Percentiles rank a stretch among this genome's conserved stretches.
phyloP scores from a whole-genome alignment of 2,329 filamentous ascomycete species.

The Botryosphaeria dothidea region DNA sequence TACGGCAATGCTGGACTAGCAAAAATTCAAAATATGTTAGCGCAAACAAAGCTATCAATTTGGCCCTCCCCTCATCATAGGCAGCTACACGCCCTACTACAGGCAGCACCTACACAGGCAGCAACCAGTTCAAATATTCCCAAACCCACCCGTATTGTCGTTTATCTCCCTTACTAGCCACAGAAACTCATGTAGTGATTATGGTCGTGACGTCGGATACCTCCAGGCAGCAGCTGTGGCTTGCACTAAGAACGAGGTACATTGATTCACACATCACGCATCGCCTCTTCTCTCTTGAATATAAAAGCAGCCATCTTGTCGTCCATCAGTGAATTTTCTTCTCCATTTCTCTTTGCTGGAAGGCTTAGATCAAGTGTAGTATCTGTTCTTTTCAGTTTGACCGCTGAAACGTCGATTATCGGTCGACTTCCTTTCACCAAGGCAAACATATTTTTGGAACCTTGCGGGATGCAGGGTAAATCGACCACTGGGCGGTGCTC shows the following conservation, averaged over 20 bases:
- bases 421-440: not conserved
- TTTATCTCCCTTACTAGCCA: not conserved
- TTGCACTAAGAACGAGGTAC: not conserved
- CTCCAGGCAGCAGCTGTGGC: not conserved
- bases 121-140: not conserved
- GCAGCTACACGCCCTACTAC: too few relatives aligned
- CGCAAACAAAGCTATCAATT: too few relatives aligned
- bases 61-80: too few relatives aligned
- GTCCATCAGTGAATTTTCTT: not conserved
- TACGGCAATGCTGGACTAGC: too few relatives aligned
- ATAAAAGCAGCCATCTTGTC: not conserved
- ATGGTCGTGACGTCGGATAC: not conserved
- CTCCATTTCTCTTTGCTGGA: not conserved
- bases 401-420: not conserved
- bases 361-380: slow-evolving; percentile 7
- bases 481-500: not conserved
- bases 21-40: too few relatives aligned
- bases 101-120: too few relatives aligned
- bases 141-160: too few relatives aligned
- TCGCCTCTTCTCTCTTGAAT: not conserved
- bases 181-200: not conserved
- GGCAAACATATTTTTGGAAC: slow-evolving; percentile 6
- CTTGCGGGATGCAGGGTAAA: not conserved
- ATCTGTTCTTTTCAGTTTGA: slow-evolving; percentile 10
- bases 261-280: not conserved